Percentiles rank a stretch among this genome's conserved stretches.
Conservation (phyloP, 768 basidiomycete genomes). For the Lanmaoa pseudosensibilis region DNA sequence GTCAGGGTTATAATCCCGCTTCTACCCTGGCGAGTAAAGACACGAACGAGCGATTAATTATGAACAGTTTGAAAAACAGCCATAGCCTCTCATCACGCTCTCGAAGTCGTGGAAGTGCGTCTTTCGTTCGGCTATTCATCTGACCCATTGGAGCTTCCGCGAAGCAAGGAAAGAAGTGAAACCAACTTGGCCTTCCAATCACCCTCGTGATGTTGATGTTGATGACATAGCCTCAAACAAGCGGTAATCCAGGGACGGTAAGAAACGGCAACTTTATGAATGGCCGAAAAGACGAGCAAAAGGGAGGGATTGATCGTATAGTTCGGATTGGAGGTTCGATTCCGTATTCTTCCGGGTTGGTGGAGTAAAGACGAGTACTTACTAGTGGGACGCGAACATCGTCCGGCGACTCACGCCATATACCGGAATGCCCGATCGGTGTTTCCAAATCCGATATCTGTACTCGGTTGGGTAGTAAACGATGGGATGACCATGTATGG, state of each 20-base stretch:
- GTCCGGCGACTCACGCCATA: not conserved
- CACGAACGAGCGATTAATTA: not conserved
- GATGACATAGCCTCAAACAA: slow-evolving; percentile 1
- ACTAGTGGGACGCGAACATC: no score
- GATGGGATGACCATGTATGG: slow-evolving; percentile 2
- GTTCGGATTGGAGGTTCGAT: not conserved
- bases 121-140: not conserved
- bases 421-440: slow-evolving; percentile 1
- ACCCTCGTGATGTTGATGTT: slow-evolving; percentile 9
- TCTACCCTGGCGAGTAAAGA: not conserved
- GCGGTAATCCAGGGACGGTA: slow-evolving; percentile 1
- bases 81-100: slow-evolving; percentile 8
- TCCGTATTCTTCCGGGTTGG: slow-evolving; percentile 9
- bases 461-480: no score
- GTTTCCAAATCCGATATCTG: not conserved
- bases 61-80: not conserved
- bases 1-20: not conserved
- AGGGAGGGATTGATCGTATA: not conserved
- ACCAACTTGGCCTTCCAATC: slow-evolving; percentile 1
- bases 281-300: slow-evolving; percentile 8
- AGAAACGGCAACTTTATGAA: slow-evolving; percentile 4
- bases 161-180: slow-evolving; percentile 19
- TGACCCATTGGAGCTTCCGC: slow-evolving; percentile 13
- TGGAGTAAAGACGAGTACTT: not conserved
- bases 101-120: not conserved